phyloP scores from a whole-genome alignment of 768 basidiomycete species.

The Serendipita sp. region DNA sequence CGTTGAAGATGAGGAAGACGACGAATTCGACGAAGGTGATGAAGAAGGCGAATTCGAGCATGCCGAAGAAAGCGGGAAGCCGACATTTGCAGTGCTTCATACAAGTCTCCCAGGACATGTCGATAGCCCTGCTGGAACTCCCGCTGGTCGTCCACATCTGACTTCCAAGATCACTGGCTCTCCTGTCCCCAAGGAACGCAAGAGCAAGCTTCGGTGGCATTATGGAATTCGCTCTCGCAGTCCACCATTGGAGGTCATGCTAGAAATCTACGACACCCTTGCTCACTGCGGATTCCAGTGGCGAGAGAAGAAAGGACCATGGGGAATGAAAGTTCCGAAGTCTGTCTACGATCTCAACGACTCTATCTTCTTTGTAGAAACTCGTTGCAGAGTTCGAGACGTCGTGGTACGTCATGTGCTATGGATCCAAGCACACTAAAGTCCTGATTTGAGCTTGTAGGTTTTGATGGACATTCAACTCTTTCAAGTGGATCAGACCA shows the following conservation, averaged over 20 bases:
- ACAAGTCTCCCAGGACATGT: constrained; percentile 56
- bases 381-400: constrained; percentile 73
- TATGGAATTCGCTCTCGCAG: constrained; percentile 91
- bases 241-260: constrained; percentile 98
- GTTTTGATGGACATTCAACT: constrained; percentile 94
- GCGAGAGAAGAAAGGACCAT: constrained; percentile 64
- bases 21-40: constrained; percentile 27
- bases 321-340: constrained; percentile 13
- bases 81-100: constrained; percentile 77
- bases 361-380: constrained; percentile 85
- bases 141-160: constrained; percentile 47
- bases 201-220: constrained; percentile 82
- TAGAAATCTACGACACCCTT: constrained; percentile 91
- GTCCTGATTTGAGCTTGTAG: constrained; percentile 25
- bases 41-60: constrained; percentile 26
- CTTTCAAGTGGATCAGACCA: constrained; percentile 88
- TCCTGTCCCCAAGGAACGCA: constrained; percentile 31
- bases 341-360: constrained; percentile 18
- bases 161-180: constrained; percentile 19
- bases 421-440: neutral
- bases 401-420: constrained; percentile 53
- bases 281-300: constrained; percentile 91
- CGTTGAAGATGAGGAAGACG: constrained; percentile 35
- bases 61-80: constrained; percentile 27
- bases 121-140: constrained; percentile 49